Evolutionary conservation across 2,329 filamentous ascomycete genomes (phyloP), one percentile per base, ranked within the genome.

Genomic region (Colletotrichum sp.): DNA sequence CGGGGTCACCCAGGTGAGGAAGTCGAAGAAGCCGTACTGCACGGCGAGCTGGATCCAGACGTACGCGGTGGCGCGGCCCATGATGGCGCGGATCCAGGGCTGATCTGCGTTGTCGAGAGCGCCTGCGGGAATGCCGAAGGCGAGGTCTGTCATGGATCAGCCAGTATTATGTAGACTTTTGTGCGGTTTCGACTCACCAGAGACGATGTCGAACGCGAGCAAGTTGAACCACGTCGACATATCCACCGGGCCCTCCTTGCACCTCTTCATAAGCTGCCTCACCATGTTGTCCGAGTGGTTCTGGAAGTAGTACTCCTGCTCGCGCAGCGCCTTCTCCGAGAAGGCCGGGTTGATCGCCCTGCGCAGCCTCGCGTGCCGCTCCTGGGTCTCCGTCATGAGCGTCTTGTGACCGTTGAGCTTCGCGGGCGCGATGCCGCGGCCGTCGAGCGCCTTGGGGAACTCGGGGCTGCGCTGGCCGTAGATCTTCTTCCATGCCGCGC

Each of bases 401-500:
- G 39, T 71, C 59, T 22, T 64, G 36, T 44, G 59, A 6, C 69
- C 61, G 36, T 34, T 52, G 39, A 71, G 30, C 9, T 34, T 27
- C 3, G 69, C 27, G 13, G 69, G 59, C 1, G 69, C 39, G 29
- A 71, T 71, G 8, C 69, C 59, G 39, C 69, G 59, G 15, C 59
- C 69, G 39, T 71, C 61, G 6, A 71, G 61, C 6, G 69, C 61
- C 61, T 71, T 71, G 69, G 69, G 61, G 22, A 57, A 71, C 22
- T 71, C 59, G 22, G 69, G 69, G 8, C 22, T 65, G 69, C 69
- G 69, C 59, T 71, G 69, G 52, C 83, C 84, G 71, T 86, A 87
- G 29, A 88, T 88, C 19, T 86, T 84, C 70, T 83, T 84, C 84
- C 83, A 87, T 2, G 83, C 84, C n/a, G 79, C 64, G 5, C 80